Percentiles rank a stretch among this genome's conserved stretches.
Conservation (phyloP, 129 eudicot genomes). For the Daucus carota region DH1_v3.0 NC_030384.2:24588501-24589000, state of each 20-base stretch:
- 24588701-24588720: conserved; percentile 11
- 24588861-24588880: neutral
- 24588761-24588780: conserved; percentile 1
- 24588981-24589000: too few species aligned
- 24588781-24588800: neutral
- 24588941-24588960: too few species aligned
- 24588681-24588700: conserved; percentile 8
- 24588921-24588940: too few species aligned
- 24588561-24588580: conserved; percentile 68
- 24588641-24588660: neutral
- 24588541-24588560: conserved; percentile 50
- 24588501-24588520: conserved; percentile 16
- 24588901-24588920: too few species aligned
- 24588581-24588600: conserved; percentile 37
- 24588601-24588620: conserved; percentile 49
- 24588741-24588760: neutral
- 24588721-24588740: conserved; percentile 10
- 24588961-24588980: too few species aligned
- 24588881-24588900: too few species aligned
- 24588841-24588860: neutral
- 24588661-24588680: conserved; percentile 3
- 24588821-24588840: neutral
- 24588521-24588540: conserved; percentile 59
- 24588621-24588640: conserved; percentile 26
- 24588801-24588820: neutral